These are phyloP conservation scores for Pterulicium gracile DNA, from an alignment of 1,284 basidiomycete species.

Conservation along the genomic window DNA sequence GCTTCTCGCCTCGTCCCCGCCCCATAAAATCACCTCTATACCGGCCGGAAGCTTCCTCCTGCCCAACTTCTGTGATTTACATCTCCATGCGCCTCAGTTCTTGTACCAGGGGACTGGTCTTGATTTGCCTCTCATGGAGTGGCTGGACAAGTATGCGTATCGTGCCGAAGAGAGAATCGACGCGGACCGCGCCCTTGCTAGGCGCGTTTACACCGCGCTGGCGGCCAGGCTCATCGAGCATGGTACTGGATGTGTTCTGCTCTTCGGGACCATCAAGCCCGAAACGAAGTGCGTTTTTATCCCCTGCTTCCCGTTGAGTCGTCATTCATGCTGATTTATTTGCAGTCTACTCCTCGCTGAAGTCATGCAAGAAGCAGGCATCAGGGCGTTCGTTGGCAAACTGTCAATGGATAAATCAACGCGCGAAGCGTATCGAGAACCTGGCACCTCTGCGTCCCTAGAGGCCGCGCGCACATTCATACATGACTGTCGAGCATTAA, in stretches of 20 bases:
- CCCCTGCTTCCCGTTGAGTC: constrained; percentile 2
- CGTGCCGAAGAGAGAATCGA: constrained; percentile 72
- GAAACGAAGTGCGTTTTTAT: constrained; percentile 57
- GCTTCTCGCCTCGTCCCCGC: constrained; percentile 21
- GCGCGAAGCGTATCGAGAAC: constrained; percentile 61
- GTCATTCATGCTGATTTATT: constrained; percentile 2
- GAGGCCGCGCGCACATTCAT: constrained; percentile 46
- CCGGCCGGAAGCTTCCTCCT: constrained; percentile 54
- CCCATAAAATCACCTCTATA: constrained; percentile 21
- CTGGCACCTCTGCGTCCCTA: constrained; percentile 38
- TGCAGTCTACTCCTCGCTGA: constrained; percentile 63
- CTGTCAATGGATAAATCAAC: constrained; percentile 77
- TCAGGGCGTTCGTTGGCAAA: constrained; percentile 76
- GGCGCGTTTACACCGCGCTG: constrained; percentile 54
- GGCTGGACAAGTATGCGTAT: constrained; percentile 71
- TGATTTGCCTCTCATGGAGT: constrained; percentile 75
- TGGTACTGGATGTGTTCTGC: constrained; percentile 65
- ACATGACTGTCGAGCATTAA: constrained; percentile 31
- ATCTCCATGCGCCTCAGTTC: constrained; percentile 81
- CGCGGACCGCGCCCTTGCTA: constrained; percentile 44
- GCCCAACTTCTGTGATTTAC: constrained; percentile 72
- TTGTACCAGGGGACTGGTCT: constrained; percentile 79
- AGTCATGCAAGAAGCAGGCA: constrained; percentile 57
- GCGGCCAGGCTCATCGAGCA: constrained; percentile 52
- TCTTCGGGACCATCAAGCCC: constrained; percentile 74